Evolutionary conservation across 2,329 filamentous ascomycete genomes (phyloP).

Genomic region (Anthostomella pinea): DNA sequence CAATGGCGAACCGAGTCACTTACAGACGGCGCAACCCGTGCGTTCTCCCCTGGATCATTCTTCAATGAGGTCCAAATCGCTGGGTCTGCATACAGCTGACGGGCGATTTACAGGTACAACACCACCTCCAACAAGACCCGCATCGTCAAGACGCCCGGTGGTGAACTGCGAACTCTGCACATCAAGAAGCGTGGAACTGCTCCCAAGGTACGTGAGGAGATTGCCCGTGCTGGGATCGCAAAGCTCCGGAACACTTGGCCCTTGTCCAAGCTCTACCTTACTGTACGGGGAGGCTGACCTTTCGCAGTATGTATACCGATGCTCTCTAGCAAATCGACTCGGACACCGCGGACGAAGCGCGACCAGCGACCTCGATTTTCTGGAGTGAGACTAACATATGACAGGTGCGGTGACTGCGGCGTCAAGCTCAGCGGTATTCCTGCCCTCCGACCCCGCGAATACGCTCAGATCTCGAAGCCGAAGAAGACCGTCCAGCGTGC

Average conservation of each 20-base stretch:
- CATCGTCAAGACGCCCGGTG: slow-evolving; percentile 93
- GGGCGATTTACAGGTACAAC: slow-evolving; percentile 74
- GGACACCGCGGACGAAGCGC: too few species aligned
- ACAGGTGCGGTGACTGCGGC: slow-evolving; percentile 98
- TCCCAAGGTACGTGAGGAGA: too few species aligned
- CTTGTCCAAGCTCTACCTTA: too few species aligned
- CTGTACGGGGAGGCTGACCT: too few species aligned
- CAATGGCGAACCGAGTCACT: slow-evolving; percentile 59
- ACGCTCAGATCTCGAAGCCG: slow-evolving; percentile 93
- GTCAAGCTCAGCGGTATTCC: slow-evolving; percentile 94
- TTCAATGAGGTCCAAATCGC: slow-evolving; percentile 8
- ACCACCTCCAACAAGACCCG: slow-evolving; percentile 96
- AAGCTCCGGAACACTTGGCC: too few species aligned
- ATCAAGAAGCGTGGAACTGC: slow-evolving; percentile 99
- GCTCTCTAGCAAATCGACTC: too few species aligned
- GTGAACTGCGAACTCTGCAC: slow-evolving; percentile 93
- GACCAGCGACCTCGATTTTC: too few species aligned
- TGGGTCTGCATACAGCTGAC: slow-evolving; percentile 10
- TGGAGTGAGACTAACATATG: too few species aligned
- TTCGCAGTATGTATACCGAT: too few species aligned
- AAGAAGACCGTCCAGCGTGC: slow-evolving; percentile 99
- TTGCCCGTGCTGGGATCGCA: too few species aligned
- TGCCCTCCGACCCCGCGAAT: slow-evolving; percentile 97
- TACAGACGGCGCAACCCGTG: slow-evolving; percentile 80
- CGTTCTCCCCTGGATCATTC: slow-evolving; percentile 45